phyloP scores from a whole-genome alignment of 2,329 filamentous ascomycete genomes.

The Curvularia spicifera region DNA sequence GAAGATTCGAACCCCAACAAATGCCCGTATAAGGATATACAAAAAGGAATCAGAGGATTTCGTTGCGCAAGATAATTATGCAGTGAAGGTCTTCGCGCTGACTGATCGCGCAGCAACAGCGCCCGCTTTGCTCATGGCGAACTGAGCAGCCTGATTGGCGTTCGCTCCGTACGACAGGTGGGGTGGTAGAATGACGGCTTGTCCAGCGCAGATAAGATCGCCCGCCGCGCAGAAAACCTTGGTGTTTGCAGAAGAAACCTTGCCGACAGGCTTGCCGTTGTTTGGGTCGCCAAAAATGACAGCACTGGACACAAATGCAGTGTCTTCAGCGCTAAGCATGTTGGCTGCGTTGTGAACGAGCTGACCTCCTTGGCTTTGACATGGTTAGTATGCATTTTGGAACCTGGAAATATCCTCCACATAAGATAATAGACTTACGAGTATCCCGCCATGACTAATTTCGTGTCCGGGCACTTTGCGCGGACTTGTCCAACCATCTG shows the following conservation, averaged over 20 bases:
- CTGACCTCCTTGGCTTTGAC: conserved; percentile 49
- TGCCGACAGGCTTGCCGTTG: conserved; percentile 43
- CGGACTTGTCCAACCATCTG: conserved; percentile 49
- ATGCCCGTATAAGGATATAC: neutral
- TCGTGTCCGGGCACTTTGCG: conserved; percentile 54
- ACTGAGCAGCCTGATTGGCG: conserved; percentile 41
- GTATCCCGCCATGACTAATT: conserved; percentile 58
- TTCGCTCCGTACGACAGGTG: conserved; percentile 46
- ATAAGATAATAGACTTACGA: conserved; percentile 47
- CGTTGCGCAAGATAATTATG: neutral
- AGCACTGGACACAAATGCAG: conserved; percentile 34
- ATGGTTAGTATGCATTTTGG: neutral
- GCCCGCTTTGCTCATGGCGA: conserved; percentile 34
- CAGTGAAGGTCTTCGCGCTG: conserved; percentile 8
- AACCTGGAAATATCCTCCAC: neutral
- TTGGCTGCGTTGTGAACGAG: conserved; percentile 56
- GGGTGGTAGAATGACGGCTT: conserved; percentile 38
- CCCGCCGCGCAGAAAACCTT: conserved; percentile 45
- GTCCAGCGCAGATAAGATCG: conserved; percentile 46
- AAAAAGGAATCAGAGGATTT: neutral
- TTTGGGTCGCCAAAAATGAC: conserved; percentile 51
- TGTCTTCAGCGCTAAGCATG: conserved; percentile 33
- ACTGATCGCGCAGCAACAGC: conserved; percentile 9
- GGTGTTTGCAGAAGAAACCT: conserved; percentile 39
- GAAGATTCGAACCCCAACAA: neutral